These are phyloP conservation scores for Fusarium veterinarium DNA, from an alignment of 2,329 filamentous ascomycete genomes.

Conservation along the genomic window DNA sequence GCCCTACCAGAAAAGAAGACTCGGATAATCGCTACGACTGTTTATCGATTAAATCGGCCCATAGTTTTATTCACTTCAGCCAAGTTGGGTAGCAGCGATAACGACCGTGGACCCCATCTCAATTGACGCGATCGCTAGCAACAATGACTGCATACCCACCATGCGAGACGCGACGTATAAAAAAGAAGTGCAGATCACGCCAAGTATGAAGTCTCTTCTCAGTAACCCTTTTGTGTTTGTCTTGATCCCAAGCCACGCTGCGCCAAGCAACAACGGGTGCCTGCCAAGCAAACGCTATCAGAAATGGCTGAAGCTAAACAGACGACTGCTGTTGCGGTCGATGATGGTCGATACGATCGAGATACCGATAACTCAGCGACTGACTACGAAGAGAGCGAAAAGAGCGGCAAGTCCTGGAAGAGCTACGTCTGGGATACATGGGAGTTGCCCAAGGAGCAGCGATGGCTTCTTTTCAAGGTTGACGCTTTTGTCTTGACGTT, in stretches of 20 bases:
- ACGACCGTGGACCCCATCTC: background rate
- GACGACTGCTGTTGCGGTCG: background rate
- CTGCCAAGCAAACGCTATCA: background rate
- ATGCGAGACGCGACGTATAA: background rate
- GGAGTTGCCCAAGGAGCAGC: constrained; percentile 49
- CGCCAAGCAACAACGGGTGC: background rate
- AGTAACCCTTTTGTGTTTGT: background rate
- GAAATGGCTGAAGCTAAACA: constrained; percentile 11
- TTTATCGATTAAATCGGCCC: background rate
- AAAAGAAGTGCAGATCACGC: background rate
- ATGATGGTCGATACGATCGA: background rate
- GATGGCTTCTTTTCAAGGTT: constrained; percentile 49
- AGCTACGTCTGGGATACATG: constrained; percentile 53
- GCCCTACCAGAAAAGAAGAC: background rate
- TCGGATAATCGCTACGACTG: background rate
- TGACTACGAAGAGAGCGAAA: background rate
- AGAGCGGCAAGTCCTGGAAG: constrained; percentile 46
- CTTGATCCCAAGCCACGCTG: background rate
- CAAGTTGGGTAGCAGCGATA: background rate
- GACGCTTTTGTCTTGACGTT: constrained; percentile 51
- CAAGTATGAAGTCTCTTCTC: background rate
- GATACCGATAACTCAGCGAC: constrained; percentile 1
- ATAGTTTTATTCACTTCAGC: background rate
- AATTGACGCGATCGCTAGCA: constrained; percentile 37
- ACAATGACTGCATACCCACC: constrained; percentile 29